These are phyloP conservation scores for Phytopythium delawarense DNA, from an alignment of 352 stramenopile species.

Conservation along the genomic window DNA sequence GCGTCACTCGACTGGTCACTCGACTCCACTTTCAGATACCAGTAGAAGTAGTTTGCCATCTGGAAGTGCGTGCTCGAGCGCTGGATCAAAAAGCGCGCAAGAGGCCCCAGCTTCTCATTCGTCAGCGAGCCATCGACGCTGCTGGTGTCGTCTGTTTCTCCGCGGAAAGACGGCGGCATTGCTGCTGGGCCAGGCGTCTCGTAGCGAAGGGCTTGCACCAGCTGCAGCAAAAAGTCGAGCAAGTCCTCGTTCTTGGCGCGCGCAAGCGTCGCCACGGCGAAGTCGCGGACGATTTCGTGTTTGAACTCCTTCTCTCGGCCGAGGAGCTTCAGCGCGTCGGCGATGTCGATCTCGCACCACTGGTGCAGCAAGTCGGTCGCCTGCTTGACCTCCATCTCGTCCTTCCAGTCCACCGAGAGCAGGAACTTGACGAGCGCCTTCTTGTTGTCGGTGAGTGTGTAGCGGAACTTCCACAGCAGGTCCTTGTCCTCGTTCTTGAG, in stretches of 20 bases:
- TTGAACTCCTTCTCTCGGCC: conserved; percentile 89
- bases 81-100: conserved; percentile 94
- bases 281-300: conserved; percentile 91
- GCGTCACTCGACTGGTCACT: conserved; percentile 65
- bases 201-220: conserved; percentile 97
- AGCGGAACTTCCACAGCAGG: conserved; percentile 95
- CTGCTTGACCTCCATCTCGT: conserved; percentile 96
- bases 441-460: conserved; percentile 93
- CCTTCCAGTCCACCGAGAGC: conserved; percentile 97
- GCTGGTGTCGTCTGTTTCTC: conserved; percentile 30
- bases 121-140: conserved; percentile 38
- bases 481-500: conserved; percentile 92
- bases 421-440: conserved; percentile 98
- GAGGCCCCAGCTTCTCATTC: conserved; percentile 54
- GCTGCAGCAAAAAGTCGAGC: conserved; percentile 96
- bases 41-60: conserved; percentile 99
- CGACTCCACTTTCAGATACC: conserved; percentile 84
- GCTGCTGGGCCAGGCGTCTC: conserved; percentile 42
- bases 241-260: conserved; percentile 96
- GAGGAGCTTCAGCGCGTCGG: conserved; percentile 97
- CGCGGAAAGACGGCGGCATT: conserved; percentile 29
- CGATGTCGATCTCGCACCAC: conserved; percentile 95
- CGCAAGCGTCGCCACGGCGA: conserved; percentile 95
- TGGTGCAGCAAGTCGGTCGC: conserved; percentile 73
- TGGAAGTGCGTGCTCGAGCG: conserved; percentile 92